Percentiles rank a stretch among this genome's conserved stretches.
Evolutionary conservation across 1,284 basidiomycete species (phyloP).

Genomic region (Sanghuangporus weigelae): DNA sequence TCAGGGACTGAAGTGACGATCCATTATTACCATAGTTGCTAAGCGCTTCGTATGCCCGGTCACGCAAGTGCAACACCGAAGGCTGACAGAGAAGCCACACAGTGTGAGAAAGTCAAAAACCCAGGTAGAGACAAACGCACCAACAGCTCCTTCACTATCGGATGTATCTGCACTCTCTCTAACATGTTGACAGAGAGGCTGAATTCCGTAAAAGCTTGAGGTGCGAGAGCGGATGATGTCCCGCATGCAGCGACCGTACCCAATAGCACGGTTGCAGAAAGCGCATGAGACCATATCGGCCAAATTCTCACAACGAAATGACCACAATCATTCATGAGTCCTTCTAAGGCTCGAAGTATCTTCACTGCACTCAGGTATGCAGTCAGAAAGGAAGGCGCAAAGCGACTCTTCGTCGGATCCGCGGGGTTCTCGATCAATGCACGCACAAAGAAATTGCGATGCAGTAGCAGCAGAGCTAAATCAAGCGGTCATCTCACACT

Average conservation of each 20-base stretch:
- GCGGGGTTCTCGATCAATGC: slow-evolving; percentile 18
- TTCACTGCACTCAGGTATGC: slow-evolving; percentile 17
- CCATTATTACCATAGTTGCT: background rate
- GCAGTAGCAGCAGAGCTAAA: slow-evolving; percentile 8
- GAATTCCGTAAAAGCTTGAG: slow-evolving; percentile 20
- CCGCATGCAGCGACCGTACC: slow-evolving; percentile 20
- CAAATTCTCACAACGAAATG: slow-evolving; percentile 10
- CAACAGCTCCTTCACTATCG: slow-evolving; percentile 8
- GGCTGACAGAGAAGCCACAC: background rate
- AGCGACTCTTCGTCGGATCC: slow-evolving; percentile 18
- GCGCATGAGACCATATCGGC: slow-evolving; percentile 9
- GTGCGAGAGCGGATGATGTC: slow-evolving; percentile 15
- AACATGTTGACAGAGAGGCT: slow-evolving; percentile 20
- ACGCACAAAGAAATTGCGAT: slow-evolving; percentile 20
- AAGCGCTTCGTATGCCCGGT: slow-evolving; percentile 6
- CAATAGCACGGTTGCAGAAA: slow-evolving; percentile 15
- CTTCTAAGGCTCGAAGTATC: slow-evolving; percentile 4
- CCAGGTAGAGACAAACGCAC: background rate
- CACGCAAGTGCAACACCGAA: slow-evolving; percentile 3
- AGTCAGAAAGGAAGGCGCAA: slow-evolving; percentile 20
- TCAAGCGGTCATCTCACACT: background rate
- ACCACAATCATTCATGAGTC: background rate
- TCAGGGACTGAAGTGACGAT: background rate
- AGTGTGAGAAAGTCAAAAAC: background rate
- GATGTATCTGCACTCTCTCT: slow-evolving; percentile 18